These are phyloP conservation scores for Eutypa lata DNA, from an alignment of 2,329 filamentous ascomycete genomes.

Conservation along the genomic window DNA sequence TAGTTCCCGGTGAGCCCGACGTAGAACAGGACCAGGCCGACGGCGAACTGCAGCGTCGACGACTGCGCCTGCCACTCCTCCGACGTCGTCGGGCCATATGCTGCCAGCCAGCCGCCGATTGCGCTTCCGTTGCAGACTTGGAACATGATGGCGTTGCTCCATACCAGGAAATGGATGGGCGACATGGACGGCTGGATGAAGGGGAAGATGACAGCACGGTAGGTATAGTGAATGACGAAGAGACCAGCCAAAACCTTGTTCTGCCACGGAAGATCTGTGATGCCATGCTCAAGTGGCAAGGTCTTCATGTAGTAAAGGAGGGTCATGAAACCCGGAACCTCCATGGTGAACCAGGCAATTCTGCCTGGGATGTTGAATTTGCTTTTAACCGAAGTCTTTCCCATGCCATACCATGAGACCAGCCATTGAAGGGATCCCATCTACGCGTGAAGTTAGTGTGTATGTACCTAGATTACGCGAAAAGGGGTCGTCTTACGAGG, in stretches of 20 bases:
- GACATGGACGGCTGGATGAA: conserved; percentile 89
- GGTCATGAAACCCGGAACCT: conserved; percentile 72
- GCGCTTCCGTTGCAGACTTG: conserved; percentile 78
- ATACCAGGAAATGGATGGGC: conserved; percentile 73
- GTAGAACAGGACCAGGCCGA: conserved; percentile 74
- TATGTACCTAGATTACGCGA: background rate
- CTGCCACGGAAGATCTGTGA: conserved; percentile 66
- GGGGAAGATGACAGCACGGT: conserved; percentile 82
- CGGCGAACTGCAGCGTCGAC: conserved; percentile 42
- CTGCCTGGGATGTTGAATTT: conserved; percentile 84
- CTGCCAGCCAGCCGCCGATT: conserved; percentile 77
- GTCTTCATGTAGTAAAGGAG: conserved; percentile 76
- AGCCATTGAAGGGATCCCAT: conserved; percentile 72
- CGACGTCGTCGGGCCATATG: conserved; percentile 68
- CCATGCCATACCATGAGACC: conserved; percentile 80
- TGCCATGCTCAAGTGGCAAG: conserved; percentile 57
- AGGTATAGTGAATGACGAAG: conserved; percentile 81
- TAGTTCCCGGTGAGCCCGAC: conserved; percentile 77
- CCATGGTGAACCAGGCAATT: conserved; percentile 85
- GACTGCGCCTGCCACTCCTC: conserved; percentile 44
- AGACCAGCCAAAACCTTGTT: conserved; percentile 73
- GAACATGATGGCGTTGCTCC: conserved; percentile 63
- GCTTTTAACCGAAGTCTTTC: conserved; percentile 79
- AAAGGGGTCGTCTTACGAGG: conserved; percentile 36
- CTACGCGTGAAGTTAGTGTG: conserved; percentile 41